Base-by-base conservation (phyloP, 306 rosid species). In the Mimosa bimucronata region DNA sequence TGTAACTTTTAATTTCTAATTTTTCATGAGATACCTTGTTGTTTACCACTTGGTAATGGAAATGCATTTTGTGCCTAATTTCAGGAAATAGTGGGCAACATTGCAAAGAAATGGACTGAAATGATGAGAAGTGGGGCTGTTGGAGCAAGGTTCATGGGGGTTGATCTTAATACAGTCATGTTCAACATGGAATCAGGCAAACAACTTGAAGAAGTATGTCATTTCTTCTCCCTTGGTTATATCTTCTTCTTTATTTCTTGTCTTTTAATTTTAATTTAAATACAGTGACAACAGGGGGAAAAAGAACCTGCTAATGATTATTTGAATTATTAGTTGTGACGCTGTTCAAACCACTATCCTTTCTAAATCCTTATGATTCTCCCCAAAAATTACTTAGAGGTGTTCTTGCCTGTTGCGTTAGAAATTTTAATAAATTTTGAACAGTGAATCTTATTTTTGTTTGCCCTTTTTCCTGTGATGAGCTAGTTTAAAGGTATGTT, bases 141-240 rank as follows among this genome's bases (percentile, higher is more conserved):
- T 25, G 97, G 84, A 38, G 90, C 77, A 42, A 88, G 83, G 85
- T 95, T 95, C 74, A 90, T 88, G 87, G 97, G 81, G 29, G 90
- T 95, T 83, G 98, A 92, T 86, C 75, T 82, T 30, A 86, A n/a
- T 83, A 95, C 97, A 60, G n/a, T 95, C 89, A 95, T 95, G 98
- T 90, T 95, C 88, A 91, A 85, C 82, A 81, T 95, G 90, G 91
- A 89, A 65, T 89, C 79, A 77, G 93, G 91, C 75, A 89, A 85
- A 79, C 94, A 91, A 78, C 60, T 87, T 42, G 86, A 84, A 15
- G 98, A 95, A 92, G 98, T 92, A 88, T 23, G 76, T 29, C 41
- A 10, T 72, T 71, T 16, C 23, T 74, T 60, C 75, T 73, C 44
- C 52, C 64, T 28, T 34, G 12, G 34, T 0, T 44, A 7, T 65